Conservation (phyloP, 768 basidiomycete genomes). For the Cyclocybe cylindracea region DNA sequence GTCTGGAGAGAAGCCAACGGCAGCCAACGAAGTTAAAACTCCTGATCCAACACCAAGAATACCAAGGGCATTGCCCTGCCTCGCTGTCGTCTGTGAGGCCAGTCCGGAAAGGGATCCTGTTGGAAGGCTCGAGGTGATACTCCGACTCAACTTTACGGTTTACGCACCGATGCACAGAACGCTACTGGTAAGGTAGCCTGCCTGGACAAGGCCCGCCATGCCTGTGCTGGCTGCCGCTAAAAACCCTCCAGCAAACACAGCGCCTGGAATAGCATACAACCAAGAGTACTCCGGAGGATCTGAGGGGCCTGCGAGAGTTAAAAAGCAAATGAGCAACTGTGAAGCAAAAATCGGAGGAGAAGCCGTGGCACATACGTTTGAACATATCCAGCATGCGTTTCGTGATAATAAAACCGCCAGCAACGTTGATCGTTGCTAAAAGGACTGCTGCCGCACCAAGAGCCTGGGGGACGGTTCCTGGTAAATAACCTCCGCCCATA, state of each 20-base stretch:
- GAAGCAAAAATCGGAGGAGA: constrained; percentile 1
- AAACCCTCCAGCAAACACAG: constrained; percentile 83
- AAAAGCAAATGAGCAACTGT: neutral
- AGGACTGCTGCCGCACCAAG: constrained; percentile 85
- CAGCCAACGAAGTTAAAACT: constrained; percentile 76
- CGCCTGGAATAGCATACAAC: constrained; percentile 78
- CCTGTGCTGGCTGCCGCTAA: constrained; percentile 81
- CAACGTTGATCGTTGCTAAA: constrained; percentile 84
- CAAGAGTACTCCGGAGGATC: constrained; percentile 90
- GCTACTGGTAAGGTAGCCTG: constrained; percentile 84
- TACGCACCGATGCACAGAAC: constrained; percentile 77
- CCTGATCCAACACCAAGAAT: constrained; percentile 84
- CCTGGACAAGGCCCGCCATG: constrained; percentile 84
- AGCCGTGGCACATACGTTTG: constrained; percentile 53
- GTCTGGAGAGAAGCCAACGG: constrained; percentile 79
- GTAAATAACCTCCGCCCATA: constrained; percentile 87
- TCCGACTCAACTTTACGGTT: neutral
- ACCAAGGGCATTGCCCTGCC: constrained; percentile 88
- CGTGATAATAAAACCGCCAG: constrained; percentile 87
- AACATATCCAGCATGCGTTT: constrained; percentile 95
- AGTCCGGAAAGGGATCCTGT: constrained; percentile 79
- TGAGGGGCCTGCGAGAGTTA: constrained; percentile 51
- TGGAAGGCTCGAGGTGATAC: constrained; percentile 1
- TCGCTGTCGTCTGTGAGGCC: constrained; percentile 76
- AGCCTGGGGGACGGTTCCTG: constrained; percentile 77